Base-by-base conservation (phyloP, 2,329 filamentous ascomycete species). In the Phaeophleospora eucalypticola region DNA sequence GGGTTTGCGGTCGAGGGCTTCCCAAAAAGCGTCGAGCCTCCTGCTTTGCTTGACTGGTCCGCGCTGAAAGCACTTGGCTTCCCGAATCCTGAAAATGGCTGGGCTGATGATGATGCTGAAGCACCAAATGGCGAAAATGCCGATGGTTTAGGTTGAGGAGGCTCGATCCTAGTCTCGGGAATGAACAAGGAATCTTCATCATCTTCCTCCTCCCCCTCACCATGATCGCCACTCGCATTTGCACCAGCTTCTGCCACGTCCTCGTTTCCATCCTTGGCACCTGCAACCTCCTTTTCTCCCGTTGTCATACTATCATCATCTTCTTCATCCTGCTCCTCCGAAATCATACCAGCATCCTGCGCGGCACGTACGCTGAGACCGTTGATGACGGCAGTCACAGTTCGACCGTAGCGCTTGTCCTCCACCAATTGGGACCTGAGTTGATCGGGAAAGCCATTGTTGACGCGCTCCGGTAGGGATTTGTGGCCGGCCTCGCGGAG, bases 371-470 rank as follows among this genome's bases (percentile, higher is more conserved):
- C 72, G 36, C 66, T 74, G 60, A 81, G 66, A 12, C 80, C 80
- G 57, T 77, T 72, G 43, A 83, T 76, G 20, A 84, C 65, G 7
- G 80, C 76, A 17, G 75, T 73, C n/a, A 81, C 63, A 2, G 70
- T 74, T 54, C 81, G 72, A 17, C 73, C 72, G 45, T 72, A 68
- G 33, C 80, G 73, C 63, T 84, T 84, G 19, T 66, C 65, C 59
- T 84, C 81, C 14, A 84, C 81, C 41, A 78, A 36, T 10, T 40
- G 47, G 16, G 57, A 59, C 34, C 59, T 62, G 39, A 56, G 48
- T 53, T 82, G 80, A 24, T 71, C 70, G n/a, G 63, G 40, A 65
- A 45, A 34, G 51, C 43, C 48, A 20, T 10, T 21, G 19, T 40
- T 29, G 18, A 57, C 20, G 58, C 48, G n/a, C 59, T 56, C 20